Evolutionary conservation across 192 early-diverging fungal genomes (phyloP).

Genomic region (Jimgerdemannia lactiflua): DNA sequence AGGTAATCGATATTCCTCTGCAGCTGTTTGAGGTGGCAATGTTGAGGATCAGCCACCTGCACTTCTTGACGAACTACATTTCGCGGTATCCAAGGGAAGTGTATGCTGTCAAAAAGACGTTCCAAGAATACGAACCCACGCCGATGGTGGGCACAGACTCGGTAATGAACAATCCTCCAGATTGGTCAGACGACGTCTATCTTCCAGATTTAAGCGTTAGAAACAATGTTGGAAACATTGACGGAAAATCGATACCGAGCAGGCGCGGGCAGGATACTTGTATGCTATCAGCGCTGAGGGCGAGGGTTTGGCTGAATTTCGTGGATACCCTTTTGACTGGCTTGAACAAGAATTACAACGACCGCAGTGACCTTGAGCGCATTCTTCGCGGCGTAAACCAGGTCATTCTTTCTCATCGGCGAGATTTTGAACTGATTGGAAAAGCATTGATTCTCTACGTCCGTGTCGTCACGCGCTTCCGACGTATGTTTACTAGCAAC

Average conservation of each 20-base stretch:
- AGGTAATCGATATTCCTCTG: slow-evolving; percentile 34
- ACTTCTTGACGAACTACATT: slow-evolving; percentile 51
- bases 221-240: neutral
- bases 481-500: slow-evolving; percentile 48
- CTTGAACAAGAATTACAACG: slow-evolving; percentile 47
- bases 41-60: slow-evolving; percentile 52
- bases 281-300: slow-evolving; percentile 41
- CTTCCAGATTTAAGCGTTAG: slow-evolving; percentile 33
- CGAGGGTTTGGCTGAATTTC: slow-evolving; percentile 51
- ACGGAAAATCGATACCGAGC: neutral
- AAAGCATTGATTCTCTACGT: slow-evolving; percentile 47
- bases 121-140: slow-evolving; percentile 40
- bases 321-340: slow-evolving; percentile 44
- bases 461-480: slow-evolving; percentile 40
- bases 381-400: slow-evolving; percentile 47
- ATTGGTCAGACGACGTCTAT: slow-evolving; percentile 19
- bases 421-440: slow-evolving; percentile 50
- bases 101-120: slow-evolving; percentile 44
- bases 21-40: slow-evolving; percentile 37
- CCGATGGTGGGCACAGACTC: slow-evolving; percentile 6
- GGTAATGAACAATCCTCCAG: neutral
- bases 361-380: slow-evolving; percentile 42
- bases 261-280: neutral
- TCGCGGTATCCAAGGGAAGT: slow-evolving; percentile 45
- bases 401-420: slow-evolving; percentile 43